Conservation (phyloP, 805 yeast species). For the Cyberlindnera japonica region DNA sequence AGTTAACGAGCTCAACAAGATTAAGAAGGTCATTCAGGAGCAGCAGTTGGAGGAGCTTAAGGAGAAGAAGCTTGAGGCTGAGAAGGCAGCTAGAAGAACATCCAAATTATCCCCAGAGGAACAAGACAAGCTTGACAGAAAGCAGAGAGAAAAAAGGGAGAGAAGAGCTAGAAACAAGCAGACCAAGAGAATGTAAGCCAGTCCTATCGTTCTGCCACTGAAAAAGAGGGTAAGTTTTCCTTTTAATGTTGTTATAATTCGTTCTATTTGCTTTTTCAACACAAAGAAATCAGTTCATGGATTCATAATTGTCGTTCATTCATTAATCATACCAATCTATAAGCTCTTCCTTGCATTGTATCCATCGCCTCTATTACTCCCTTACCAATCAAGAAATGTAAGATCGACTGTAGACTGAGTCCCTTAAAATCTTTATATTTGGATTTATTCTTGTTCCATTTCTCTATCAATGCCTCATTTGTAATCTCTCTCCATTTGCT, state of each 20-base stretch:
- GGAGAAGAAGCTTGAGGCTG: conserved; percentile 66
- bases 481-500: conserved; percentile 40
- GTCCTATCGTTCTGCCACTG: no score
- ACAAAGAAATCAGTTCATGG: neutral
- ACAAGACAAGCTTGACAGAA: conserved; percentile 73
- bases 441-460: conserved; percentile 44
- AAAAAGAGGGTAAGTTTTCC: no score
- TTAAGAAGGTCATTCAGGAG: conserved; percentile 65
- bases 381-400: conserved; percentile 49
- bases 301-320: neutral
- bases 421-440: conserved; percentile 49
- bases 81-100: conserved; percentile 59
- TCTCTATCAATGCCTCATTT: conserved; percentile 39
- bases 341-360: conserved; percentile 43
- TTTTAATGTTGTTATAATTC: neutral
- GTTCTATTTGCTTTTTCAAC: neutral
- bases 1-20: conserved; percentile 64
- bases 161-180: conserved; percentile 61
- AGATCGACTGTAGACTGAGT: conserved; percentile 43
- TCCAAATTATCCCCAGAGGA: conserved; percentile 66
- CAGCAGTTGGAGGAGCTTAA: conserved; percentile 63
- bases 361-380: conserved; percentile 50
- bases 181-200: conserved; percentile 21
- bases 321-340: conserved; percentile 4
- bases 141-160: conserved; percentile 76